phyloP scores from a whole-genome alignment of 352 stramenopile genomes.

The Aphanomyces astaci region DNA sequence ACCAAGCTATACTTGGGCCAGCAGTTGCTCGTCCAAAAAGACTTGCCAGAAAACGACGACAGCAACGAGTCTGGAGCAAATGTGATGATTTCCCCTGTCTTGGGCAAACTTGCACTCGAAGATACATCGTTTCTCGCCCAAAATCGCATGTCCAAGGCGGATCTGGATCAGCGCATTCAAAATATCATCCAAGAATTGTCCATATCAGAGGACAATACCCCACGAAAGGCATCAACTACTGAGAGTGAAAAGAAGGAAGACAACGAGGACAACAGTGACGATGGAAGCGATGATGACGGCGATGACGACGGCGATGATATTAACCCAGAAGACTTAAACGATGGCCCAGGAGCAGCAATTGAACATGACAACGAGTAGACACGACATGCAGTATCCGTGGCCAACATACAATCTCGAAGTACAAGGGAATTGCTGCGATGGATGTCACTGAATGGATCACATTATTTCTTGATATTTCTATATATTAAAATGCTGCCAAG shows the following conservation, averaged over 20 bases:
- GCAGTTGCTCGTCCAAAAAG: constrained; percentile 52
- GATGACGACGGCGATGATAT: constrained; percentile 21
- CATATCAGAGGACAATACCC: background rate
- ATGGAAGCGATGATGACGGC: background rate
- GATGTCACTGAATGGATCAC: no score
- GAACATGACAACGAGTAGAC: no score
- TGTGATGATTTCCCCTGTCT: background rate
- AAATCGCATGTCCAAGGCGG: background rate
- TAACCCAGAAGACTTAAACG: constrained; percentile 15
- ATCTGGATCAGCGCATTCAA: background rate
- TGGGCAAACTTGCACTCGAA: constrained; percentile 10
- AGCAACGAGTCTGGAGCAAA: background rate
- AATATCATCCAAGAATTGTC: background rate
- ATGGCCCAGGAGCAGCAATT: no score
- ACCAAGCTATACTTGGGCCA: constrained; percentile 68
- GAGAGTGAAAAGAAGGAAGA: background rate
- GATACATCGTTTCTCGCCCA: background rate
- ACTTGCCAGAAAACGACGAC: background rate
- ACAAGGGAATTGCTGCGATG: no score
- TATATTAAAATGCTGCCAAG: no score
- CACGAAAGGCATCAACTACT: no score
- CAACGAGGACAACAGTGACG: background rate
- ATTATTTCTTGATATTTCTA: no score
- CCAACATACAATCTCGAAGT: no score
- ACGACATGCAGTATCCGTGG: no score